Base-by-base conservation (phyloP, 225 moss, liverwort and hornwort species). In the Bryum argenteum region DNA sequence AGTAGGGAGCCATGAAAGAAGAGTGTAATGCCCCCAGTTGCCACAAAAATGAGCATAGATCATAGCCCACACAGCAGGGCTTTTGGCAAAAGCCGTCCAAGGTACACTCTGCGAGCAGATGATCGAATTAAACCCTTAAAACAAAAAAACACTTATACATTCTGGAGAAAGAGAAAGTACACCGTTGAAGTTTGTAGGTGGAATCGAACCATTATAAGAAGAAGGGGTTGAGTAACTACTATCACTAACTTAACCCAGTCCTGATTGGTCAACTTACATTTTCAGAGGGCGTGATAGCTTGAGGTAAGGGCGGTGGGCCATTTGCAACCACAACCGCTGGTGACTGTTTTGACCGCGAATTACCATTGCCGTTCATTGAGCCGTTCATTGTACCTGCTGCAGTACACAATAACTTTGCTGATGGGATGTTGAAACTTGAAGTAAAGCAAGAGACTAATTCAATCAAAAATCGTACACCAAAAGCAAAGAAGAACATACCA, bases 11-110 rank as follows among this genome's bases (percentile, higher is more conserved):
- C 87, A 87, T 61, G 87, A 78, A 67, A 87, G 87, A 42, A 87
- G 79, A 71, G 87, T 77, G 45, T 81, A 87, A 62, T 87, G 84
- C 61, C 87, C 87, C 87, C 84, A 99, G 71, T 94, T 99, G 67
- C 92, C 91, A 85, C 92, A 92, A 75, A 99, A 99, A 73, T 99
- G 98, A 70, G 98, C 94, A 73, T 99, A 99, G 55, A 90, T 93
- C 94, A 99, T 99, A 15, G 98, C 94, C 94, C 91, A 94, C 48
- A 99, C 85, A 73, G 88, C 85, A 75, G 94, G 87, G 62, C 89
- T 91, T 77, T 77, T 89, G 69, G 83, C 86, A 52, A 94, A 94
- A 10, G 89, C 89, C 74, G 42, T 81, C 94, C 98, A 99, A 61
- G 92, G 98, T 22, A 87, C 79, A 50, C 74, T 80, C 94, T 98